Base-by-base conservation (phyloP, 2,329 filamentous ascomycete genomes). In the Ilyonectria robusta region DNA sequence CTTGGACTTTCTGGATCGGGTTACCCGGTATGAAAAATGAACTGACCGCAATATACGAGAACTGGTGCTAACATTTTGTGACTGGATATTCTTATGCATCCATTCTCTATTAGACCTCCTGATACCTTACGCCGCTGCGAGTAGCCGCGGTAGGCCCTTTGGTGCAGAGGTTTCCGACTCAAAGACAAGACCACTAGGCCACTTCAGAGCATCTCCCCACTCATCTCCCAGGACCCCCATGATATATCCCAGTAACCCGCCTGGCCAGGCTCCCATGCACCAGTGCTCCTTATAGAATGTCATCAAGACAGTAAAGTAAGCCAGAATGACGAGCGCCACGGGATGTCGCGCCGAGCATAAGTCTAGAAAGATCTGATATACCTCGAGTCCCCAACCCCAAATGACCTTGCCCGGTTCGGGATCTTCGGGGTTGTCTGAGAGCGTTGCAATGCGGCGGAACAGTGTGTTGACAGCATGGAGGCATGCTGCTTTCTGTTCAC, bases 321-420 rank as follows among this genome's bases (percentile, higher is more conserved):
- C 57, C 3, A 60, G 37, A 29, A 60, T 40, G 6, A 60, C 46
- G 26, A 60, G 57, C 17, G 57, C 42, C 23, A 51, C 57, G 13
- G 46, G 26, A 60, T 60, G 19, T 13, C 48, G 19, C 19, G 57
- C 46, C 7, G 46, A 50, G 46, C 57, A 60, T 29, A 60, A 23
- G 6, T 60, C 57, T 17, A 60, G 47, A 17, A 60, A 60, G 17
- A 26, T 47, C 19, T 35, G n/a, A 19, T 51, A 44, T 31, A 60
- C 42, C 4, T 60, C 31, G 29, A 17, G 31, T 51, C 26, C 57
- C 57, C 57, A 60, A 21, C 46, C 57, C 57, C 57, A 60, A 19
- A 60, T 51, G 21, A 21, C 29, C 44, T 40, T 46, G 29, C 5
- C 23, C 19, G 19, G 44, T 19, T 17, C 26, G 6, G 46, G 46